Evolutionary conservation across 1,284 basidiomycete genomes (phyloP), one percentile per base, ranked within the genome.

Genomic region (Pseudozyma hubeiensis): DNA sequence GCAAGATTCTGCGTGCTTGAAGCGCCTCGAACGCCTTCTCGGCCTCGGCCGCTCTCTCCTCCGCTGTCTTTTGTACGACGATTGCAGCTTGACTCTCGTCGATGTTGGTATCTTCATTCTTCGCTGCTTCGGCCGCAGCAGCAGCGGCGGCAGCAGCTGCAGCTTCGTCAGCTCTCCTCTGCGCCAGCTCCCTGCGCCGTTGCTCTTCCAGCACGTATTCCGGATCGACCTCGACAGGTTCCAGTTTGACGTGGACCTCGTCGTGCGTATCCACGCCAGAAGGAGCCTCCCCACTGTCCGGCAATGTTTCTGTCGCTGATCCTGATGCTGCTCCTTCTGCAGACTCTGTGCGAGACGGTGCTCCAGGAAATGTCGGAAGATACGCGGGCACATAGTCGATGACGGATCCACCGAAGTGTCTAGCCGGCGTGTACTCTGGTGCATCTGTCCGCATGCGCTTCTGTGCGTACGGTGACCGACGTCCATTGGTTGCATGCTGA

Each of bases 21-120:
- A 75, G 29, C n/a, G 72, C 66, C 43, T 75, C 66, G 39, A 75
- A 69, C 2, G 72, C 66, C 39, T 64, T 75, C 17, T 75, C 72
- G 2, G 72, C 66, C 48, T 75, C 72, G n/a, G 66, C 66, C 16
- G 72, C 72, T 49, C 63, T 57, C 31, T 75, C 66, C 52, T 75
- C 72, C 7, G 60, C 72, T 30, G 72, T 70, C 59, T 70, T 66
- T 34, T 65, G 50, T 37, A 62, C 16, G 14, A 50, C 37, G 5
- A 49, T 43, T 14, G 60, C 64, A 29, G 60, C 37, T 40, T 59
- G 55, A 16, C 29, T 29, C 29, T 37, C 60, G 5, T 59, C 56
- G n/a, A 37, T 57, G 29, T 59, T 52, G 30, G 49, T 53, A 13
- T 45, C 48, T 31, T 64, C 59, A 13, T n/a, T 29, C 29, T 59